A percentile compares a stretch with the other conserved stretches of the same genome.
These are phyloP conservation scores for Phialemonium atrogriseum DNA, from an alignment of 2,329 filamentous ascomycete genomes.

Conservation along the genomic window DNA sequence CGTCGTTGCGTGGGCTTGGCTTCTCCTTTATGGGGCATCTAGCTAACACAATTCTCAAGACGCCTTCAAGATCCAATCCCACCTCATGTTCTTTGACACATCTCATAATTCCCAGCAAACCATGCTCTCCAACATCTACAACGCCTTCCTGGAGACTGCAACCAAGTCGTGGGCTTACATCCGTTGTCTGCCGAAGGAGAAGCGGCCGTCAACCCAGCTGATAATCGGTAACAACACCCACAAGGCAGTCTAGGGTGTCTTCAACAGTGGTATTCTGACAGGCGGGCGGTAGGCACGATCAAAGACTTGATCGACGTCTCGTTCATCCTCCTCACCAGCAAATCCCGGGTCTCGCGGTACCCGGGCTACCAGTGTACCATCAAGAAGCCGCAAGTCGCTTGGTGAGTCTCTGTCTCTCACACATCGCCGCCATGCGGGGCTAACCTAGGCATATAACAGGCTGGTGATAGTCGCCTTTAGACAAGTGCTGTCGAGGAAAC, in stretches of 20 bases:
- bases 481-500: slow-evolving; percentile 59
- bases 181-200: slow-evolving; percentile 46
- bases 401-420: slow-evolving; percentile 37
- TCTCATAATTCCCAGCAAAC: slow-evolving; percentile 62
- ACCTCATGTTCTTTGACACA: slow-evolving; percentile 77
- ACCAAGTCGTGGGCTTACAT: slow-evolving; percentile 62
- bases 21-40: neutral
- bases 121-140: slow-evolving; percentile 66
- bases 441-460: slow-evolving; percentile 32
- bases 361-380: slow-evolving; percentile 51
- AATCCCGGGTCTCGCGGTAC: slow-evolving; percentile 32
- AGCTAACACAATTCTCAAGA: slow-evolving; percentile 31
- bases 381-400: slow-evolving; percentile 48
- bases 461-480: slow-evolving; percentile 64
- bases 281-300: slow-evolving; percentile 45
- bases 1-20: no score
- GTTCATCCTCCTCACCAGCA: slow-evolving; percentile 53
- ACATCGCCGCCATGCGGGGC: slow-evolving; percentile 1
- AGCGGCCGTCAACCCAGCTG: slow-evolving; percentile 50
- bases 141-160: slow-evolving; percentile 69
- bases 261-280: slow-evolving; percentile 23
- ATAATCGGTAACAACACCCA: no score
- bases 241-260: no score
- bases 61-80: slow-evolving; percentile 76
- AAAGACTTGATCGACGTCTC: slow-evolving; percentile 57